Evolutionary conservation across 2,329 filamentous ascomycete species (phyloP).

Genomic region (Claviceps arundinis): DNA sequence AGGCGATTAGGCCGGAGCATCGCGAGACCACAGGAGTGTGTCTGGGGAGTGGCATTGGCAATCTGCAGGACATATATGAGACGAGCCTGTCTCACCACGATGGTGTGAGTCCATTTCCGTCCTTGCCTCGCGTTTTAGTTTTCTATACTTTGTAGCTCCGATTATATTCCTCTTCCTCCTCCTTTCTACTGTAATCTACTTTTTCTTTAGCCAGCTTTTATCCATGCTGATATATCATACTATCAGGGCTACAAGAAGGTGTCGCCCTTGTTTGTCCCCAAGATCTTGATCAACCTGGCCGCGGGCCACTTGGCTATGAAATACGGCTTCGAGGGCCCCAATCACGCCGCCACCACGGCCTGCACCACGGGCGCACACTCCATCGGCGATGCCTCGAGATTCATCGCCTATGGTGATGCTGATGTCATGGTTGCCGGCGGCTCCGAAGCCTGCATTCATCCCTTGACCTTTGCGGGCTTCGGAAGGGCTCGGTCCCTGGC

Average conservation of each 20-base stretch:
- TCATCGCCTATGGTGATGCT: constrained; percentile 83
- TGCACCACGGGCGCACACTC: constrained; percentile 95
- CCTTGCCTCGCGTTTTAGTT: neutral
- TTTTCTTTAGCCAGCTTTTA: too few species aligned
- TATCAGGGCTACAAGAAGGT: constrained; percentile 82
- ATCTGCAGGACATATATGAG: constrained; percentile 78
- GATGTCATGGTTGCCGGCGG: constrained; percentile 95
- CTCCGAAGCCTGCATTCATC: constrained; percentile 90
- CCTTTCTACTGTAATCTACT: neutral
- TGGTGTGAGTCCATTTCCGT: constrained; percentile 38
- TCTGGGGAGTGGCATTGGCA: constrained; percentile 89
- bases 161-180: neutral
- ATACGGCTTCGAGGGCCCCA: constrained; percentile 78
- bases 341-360: constrained; percentile 84
- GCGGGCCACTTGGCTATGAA: constrained; percentile 92
- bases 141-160: neutral
- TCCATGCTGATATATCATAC: neutral
- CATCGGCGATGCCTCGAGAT: constrained; percentile 83
- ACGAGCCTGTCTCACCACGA: constrained; percentile 65
- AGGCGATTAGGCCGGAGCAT: constrained; percentile 44
- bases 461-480: constrained; percentile 84
- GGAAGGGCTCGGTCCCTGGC: constrained; percentile 75
- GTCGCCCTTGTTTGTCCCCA: constrained; percentile 84
- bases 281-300: constrained; percentile 85
- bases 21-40: constrained; percentile 76